Base-by-base conservation (phyloP, 2,329 filamentous ascomycete genomes). In the Fusarium globosum region DNA sequence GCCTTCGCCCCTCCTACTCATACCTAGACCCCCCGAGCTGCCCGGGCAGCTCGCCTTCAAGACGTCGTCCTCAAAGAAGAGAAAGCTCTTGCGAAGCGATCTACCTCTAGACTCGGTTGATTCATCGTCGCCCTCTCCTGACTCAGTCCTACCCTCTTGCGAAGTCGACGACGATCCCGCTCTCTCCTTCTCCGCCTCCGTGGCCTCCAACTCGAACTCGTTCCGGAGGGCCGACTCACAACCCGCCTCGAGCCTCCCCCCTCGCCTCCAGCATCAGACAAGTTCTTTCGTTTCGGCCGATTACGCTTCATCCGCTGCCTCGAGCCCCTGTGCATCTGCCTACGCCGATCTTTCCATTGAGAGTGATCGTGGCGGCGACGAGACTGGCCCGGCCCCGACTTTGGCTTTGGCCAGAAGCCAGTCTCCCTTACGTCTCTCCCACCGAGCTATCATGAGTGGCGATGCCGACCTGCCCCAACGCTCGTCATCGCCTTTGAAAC, bases 61-160 rank as follows among this genome's bases (percentile, higher is more conserved):
- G 83, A 92, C 90, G 90, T 91, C 90, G 90, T 91, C 89, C 86
- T 87, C 85, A 88, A 92, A 92, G 89, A 92, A 92, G 90, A 88
- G 90, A 87, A 92, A 89, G 88, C 88, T 92, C 79, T 85, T 83
- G 79, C 87, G 85, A 76, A 80, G 82, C 80, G 84, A 87, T 80
- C 79, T 81, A 69, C 45, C 62, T 49, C 79, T 82, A 71, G 81
- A 81, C 76, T 80, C 77, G 59, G 73, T 79, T 71, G 79, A 81
- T 72, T 80, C 81, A 65, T 76, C 79, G n/a, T 82, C 81, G 49
- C 81, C 80, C 28, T 82, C 81, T 51, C 81, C 84, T 68, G 86
- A 89, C 74, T 83, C 82, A 66, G 84, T 86, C 73, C 80, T 88
- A 65, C 85, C 83, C 77, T 90, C 88, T 71, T 88, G 86, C 80